These are phyloP conservation scores for Neurospora tetrasperma DNA, from an alignment of 495 filamentous ascomycete species.

Conservation along the genomic window DNA sequence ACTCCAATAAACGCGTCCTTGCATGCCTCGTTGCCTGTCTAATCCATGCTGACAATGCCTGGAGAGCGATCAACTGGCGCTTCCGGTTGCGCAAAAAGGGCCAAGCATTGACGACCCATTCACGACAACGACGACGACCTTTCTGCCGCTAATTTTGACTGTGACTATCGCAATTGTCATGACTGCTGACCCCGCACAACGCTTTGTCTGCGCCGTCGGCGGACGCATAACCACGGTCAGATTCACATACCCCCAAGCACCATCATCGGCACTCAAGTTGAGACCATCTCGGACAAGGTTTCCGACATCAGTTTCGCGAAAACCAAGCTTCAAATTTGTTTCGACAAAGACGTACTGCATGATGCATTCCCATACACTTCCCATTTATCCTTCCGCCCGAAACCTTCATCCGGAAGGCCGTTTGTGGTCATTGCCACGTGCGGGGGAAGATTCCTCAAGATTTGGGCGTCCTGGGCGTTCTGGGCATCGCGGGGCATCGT, in stretches of 20 bases:
- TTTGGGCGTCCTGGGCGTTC: constrained; percentile 2
- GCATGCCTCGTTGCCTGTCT: not conserved
- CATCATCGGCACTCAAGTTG: not conserved
- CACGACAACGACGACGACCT: not conserved
- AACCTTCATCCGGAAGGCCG: constrained; percentile 21
- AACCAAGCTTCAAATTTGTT: not conserved
- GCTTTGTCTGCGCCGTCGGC: not conserved
- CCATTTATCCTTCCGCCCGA: constrained; percentile 25
- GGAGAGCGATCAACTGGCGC: not conserved
- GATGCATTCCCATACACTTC: not conserved
- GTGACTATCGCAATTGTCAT: not conserved
- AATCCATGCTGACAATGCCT: not conserved
- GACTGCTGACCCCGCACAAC: not conserved
- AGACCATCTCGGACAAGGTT: not conserved
- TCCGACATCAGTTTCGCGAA: not conserved
- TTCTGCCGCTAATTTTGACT: not conserved
- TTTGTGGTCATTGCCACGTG: constrained; percentile 22
- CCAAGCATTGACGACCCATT: not conserved
- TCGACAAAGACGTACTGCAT: not conserved
- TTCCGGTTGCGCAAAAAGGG: not conserved
- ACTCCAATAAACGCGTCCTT: not conserved
- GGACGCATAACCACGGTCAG: not conserved
- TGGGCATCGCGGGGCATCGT: constrained; percentile 3
- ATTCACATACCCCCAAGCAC: not conserved
- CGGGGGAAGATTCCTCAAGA: constrained; percentile 11